These are phyloP conservation scores for Aspergillus coremiiformis DNA, from an alignment of 495 filamentous ascomycete species.

Conservation along the genomic window DNA sequence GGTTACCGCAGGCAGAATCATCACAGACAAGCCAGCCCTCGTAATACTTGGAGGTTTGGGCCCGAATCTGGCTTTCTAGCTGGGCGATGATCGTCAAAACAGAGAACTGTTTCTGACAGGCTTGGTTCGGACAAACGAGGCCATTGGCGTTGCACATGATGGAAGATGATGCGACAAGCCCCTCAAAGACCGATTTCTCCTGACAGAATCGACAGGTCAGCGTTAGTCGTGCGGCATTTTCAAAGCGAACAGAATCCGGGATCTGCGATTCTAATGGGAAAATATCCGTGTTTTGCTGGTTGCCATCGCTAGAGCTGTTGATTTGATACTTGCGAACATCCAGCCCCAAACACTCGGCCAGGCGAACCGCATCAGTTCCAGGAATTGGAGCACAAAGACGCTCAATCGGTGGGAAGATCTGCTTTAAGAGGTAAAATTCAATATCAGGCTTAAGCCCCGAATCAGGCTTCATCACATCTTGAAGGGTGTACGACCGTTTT, in stretches of 20 bases:
- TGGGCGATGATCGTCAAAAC: conserved; percentile 76
- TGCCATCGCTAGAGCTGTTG: conserved; percentile 47
- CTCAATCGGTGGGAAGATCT: conserved; percentile 97
- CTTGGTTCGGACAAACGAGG: conserved; percentile 56
- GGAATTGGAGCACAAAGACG: conserved; percentile 93
- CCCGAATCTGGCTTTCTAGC: conserved; percentile 73
- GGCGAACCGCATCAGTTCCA: conserved; percentile 77
- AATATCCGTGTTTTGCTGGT: conserved; percentile 53
- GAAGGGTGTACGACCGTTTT: conserved; percentile 78
- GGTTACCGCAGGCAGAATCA: conserved; percentile 75
- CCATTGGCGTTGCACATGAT: conserved; percentile 63
- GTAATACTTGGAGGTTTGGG: conserved; percentile 76
- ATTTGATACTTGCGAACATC: conserved; percentile 82
- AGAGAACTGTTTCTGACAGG: conserved; percentile 56
- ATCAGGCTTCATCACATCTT: conserved; percentile 73
- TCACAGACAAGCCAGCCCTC: conserved; percentile 87
- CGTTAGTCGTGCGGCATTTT: conserved; percentile 61
- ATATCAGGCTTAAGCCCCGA: conserved; percentile 75
- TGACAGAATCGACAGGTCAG: conserved; percentile 81
- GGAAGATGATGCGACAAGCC: conserved; percentile 50
- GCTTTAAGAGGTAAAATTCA: conserved; percentile 96
- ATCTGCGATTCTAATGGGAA: conserved; percentile 90
- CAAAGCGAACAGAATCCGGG: conserved; percentile 75
- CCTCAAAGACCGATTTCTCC: conserved; percentile 62
- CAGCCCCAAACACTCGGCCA: conserved; percentile 89